A percentile compares a stretch with the other conserved stretches of the same genome.
These are phyloP conservation scores for Leishmania arabica DNA, from an alignment of 208 protist genomes.

Conservation along the genomic window DNA sequence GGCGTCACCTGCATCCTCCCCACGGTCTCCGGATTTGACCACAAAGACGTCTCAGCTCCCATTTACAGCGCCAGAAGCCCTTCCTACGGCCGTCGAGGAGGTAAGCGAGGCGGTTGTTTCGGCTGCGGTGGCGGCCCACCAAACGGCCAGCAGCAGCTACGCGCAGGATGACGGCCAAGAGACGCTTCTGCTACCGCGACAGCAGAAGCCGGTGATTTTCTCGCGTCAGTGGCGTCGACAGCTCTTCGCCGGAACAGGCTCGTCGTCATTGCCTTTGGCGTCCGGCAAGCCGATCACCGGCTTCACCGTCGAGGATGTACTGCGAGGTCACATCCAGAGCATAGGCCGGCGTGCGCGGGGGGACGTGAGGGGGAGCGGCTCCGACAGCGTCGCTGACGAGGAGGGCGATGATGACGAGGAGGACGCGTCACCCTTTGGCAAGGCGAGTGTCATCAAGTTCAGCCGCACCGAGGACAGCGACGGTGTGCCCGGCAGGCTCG, in stretches of 20 bases:
- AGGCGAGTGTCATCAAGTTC: slow-evolving; percentile 31
- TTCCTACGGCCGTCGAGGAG: slow-evolving; percentile 4
- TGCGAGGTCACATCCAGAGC: neutral
- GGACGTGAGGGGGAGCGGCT: neutral
- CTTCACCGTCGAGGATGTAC: slow-evolving; percentile 1
- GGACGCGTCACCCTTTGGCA: slow-evolving; percentile 22
- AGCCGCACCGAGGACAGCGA: neutral
- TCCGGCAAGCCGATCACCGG: neutral
- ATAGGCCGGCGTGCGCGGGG: neutral
- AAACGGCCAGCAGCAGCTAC: neutral
- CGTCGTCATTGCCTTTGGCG: neutral
- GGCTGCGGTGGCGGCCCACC: slow-evolving; percentile 19
- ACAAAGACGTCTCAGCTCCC: neutral
- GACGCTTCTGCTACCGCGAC: neutral
- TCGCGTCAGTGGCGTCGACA: slow-evolving; percentile 34
- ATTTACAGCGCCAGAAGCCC: neutral
- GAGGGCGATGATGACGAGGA: slow-evolving; percentile 14
- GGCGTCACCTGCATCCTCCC: neutral
- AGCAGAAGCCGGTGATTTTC: slow-evolving; percentile 25
- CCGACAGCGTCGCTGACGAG: neutral
- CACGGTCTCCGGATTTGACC: neutral
- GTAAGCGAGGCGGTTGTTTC: slow-evolving; percentile 23
- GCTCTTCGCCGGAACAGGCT: slow-evolving; percentile 9
- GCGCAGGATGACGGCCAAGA: neutral
- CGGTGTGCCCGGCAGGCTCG: neutral